A percentile compares a stretch with the other conserved stretches of the same genome.
Evolutionary conservation across 805 yeast genomes (phyloP).

Genomic region (Cyberlindnera subsufficiens): DNA sequence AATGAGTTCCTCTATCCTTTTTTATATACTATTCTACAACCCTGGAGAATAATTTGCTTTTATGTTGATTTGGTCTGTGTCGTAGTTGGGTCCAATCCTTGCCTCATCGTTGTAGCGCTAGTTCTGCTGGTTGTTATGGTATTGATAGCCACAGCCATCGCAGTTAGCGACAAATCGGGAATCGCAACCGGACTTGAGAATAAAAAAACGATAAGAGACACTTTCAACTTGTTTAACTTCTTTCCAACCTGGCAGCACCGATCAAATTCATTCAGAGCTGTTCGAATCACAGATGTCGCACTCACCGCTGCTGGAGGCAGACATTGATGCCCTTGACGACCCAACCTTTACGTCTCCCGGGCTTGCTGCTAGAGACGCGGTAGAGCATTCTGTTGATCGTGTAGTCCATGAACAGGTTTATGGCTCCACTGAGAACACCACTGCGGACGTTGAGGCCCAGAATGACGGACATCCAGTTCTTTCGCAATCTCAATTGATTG

Average conservation of each 20-base stretch:
- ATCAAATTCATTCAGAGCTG: too few relatives aligned
- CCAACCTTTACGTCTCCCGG: constrained; percentile 15
- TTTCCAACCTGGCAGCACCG: too few relatives aligned
- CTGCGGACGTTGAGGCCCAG: constrained; percentile 6
- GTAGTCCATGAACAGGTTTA: constrained; percentile 2
- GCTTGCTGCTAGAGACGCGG: constrained; percentile 10
- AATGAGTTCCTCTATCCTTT: constrained; percentile 1
- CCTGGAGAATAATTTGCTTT: too few relatives aligned
- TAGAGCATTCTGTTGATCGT: constrained; percentile 12
- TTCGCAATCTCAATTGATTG: not conserved
- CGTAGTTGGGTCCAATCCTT: too few relatives aligned
- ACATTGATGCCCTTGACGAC: constrained; percentile 13
- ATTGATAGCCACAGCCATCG: too few relatives aligned
- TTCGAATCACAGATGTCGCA: constrained; percentile 3
- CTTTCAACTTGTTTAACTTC: too few relatives aligned
- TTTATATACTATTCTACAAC: not conserved
- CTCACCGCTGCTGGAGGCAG: constrained; percentile 10
- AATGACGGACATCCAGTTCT: not conserved
- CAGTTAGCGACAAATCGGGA: too few relatives aligned
- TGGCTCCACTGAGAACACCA: constrained; percentile 8
- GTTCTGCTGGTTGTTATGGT: too few relatives aligned
- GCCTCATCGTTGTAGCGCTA: too few relatives aligned
- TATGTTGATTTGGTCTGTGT: too few relatives aligned
- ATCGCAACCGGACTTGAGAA: too few relatives aligned
- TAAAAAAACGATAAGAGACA: too few relatives aligned